These are phyloP conservation scores for Vigna trinervia DNA, from an alignment of 306 rosid species.

Conservation along the genomic window DNA sequence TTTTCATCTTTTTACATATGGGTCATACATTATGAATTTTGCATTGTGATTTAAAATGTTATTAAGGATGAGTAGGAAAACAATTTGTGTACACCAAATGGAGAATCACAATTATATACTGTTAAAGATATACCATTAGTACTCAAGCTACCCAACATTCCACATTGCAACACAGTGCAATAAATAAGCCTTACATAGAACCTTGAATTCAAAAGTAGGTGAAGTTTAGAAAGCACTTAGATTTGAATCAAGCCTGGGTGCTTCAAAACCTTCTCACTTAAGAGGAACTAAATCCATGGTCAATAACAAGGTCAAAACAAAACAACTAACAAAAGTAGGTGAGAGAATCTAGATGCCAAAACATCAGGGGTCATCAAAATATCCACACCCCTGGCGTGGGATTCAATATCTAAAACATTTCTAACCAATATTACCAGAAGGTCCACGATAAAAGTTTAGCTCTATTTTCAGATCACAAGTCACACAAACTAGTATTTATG, in stretches of 20 bases:
- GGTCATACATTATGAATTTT: no score
- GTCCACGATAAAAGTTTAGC: no score
- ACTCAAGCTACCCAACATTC: conserved; percentile 13
- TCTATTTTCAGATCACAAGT: neutral
- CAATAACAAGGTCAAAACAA: neutral
- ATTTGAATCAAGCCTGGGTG: neutral
- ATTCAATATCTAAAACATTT: neutral
- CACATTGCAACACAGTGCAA: conserved; percentile 12
- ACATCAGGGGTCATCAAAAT: neutral
- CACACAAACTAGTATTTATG: no score
- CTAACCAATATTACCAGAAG: conserved; percentile 1
- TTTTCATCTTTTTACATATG: no score
- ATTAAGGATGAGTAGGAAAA: no score
- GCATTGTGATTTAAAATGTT: no score
- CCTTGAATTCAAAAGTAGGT: neutral
- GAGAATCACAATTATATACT: no score
- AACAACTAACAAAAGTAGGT: neutral
- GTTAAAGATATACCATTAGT: neutral
- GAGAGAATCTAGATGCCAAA: neutral
- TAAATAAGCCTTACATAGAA: neutral
- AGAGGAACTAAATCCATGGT: neutral
- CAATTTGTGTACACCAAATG: no score
- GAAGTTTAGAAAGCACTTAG: neutral
- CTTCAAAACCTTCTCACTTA: neutral
- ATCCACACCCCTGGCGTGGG: neutral